Evolutionary conservation across 2,329 filamentous ascomycete genomes (phyloP), one percentile per base, ranked within the genome.

Genomic region (Bipolaris victoriae): DNA sequence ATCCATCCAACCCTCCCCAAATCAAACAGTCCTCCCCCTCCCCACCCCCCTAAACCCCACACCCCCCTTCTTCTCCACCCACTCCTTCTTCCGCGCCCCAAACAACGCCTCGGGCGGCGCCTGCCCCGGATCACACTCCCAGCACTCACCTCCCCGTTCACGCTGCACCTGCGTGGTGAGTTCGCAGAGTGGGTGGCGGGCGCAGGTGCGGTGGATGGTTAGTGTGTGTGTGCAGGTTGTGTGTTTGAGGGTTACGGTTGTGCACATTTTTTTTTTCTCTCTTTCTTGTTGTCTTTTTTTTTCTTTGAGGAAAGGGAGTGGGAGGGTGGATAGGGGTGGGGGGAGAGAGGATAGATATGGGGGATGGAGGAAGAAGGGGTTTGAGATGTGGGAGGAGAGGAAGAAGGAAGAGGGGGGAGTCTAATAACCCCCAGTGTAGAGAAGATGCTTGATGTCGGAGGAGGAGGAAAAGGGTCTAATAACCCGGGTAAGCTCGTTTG

Each of bases 51-150:
- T 26, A 35, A 56, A n/a, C 44, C 58, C 20, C 7, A 67, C 59
- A 24, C 52, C 58, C 1, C 57, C 52, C 66, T 63, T 66, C n/a
- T 57, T 55, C n/a, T 66, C 59, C 9, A 7, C 24, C 10, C 26
- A 29, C 26, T 29, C 26, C 26, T 29, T 29, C 26, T 66, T 55
- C 9, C 57, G 57, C 0, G 39, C 20, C 20, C 58, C 50, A 45
- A 69, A 69, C 5, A 69, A 52, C 15, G 66, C 65, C 35, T 64
- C 58, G 13, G 65, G 66, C 20, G 66, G 66, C 4, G 57, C 65
- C 39, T 69, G 66, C 3, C 59, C 65, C 6, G 63, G 62, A 52
- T 66, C 65, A 6, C 65, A 69, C 1, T 64, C 66, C 66, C 65
- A 68, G 20, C 65, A 68, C 20, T 67, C 64, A 10, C 66, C 66